A percentile compares a stretch with the other conserved stretches of the same genome.
phyloP scores from a whole-genome alignment of 2,329 filamentous ascomycete genomes.

The Exophiala mesophila region DNA sequence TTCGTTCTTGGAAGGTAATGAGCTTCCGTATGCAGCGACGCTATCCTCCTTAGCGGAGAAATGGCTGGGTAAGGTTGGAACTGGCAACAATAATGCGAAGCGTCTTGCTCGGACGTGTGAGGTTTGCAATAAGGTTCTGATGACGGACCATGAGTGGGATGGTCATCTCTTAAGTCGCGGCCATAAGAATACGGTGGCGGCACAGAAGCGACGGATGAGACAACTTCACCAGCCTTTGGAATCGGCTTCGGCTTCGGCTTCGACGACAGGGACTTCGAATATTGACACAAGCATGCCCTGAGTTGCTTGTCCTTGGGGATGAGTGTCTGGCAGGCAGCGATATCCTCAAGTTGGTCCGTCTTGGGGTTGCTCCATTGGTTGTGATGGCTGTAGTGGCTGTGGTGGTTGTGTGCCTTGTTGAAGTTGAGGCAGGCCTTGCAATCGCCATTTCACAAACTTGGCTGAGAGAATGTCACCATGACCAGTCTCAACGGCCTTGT shows the following conservation, averaged over 20 bases:
- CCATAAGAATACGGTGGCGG: constrained; percentile 49
- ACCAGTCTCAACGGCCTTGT: constrained; percentile 66
- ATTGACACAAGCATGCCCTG: too few relatives aligned
- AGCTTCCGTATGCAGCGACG: constrained; percentile 52
- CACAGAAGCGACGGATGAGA: constrained; percentile 10
- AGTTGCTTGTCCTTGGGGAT: too few relatives aligned
- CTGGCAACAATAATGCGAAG: constrained; percentile 41
- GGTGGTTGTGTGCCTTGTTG: too few relatives aligned
- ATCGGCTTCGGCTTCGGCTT: neutral
- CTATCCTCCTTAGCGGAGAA: constrained; percentile 55
- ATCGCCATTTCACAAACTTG: constrained; percentile 70
- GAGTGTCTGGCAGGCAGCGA: too few relatives aligned
- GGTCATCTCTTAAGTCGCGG: constrained; percentile 51
- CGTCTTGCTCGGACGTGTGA: constrained; percentile 61
- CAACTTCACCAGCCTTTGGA: neutral
- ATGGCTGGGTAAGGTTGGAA: constrained; percentile 53
- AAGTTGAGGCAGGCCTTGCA: constrained; percentile 19
- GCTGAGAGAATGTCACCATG: constrained; percentile 71
- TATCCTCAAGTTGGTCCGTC: too few relatives aligned
- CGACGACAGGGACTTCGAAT: too few relatives aligned
- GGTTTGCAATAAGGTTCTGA: constrained; percentile 57
- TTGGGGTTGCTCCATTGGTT: too few relatives aligned
- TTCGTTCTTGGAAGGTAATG: constrained; percentile 56
- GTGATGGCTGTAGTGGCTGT: too few relatives aligned
- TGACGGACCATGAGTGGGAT: constrained; percentile 54